Evolutionary conservation across 352 stramenopile genomes (phyloP), one percentile per base, ranked within the genome.

Genomic region (Albugo candida): DNA sequence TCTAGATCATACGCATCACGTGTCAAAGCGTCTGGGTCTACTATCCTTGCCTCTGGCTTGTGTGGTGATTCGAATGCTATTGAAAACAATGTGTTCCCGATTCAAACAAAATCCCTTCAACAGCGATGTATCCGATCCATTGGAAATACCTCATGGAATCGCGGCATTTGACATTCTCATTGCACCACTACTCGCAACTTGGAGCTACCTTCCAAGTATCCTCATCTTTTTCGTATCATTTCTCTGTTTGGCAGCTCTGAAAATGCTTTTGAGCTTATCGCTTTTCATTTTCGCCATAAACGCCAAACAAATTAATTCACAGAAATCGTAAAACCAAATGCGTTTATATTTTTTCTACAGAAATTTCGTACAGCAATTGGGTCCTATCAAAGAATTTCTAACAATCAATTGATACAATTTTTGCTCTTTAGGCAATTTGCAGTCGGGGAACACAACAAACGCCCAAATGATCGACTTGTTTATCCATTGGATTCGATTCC

Each of bases 21-120:
- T 96, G 16, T 92, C 93, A 17, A 83, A 93, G 45, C 79, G 92
- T 6, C 63, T 97, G 36, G 91, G 91, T 3, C 71, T 98, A 31
- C 83, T 95, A 35, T 91, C 93, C 50, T 70, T 98, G 6, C 93
- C 93, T 11, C 58, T 98, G 11, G 87, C 93, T 21, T 97, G 86
- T 63, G 89, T 98, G 24, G 85, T 89, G n/a, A 21, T 85, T 48
- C 72, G 74, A 31, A 84, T 85, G 67, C 56, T 86, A 2, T 64
- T 64, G 38, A 85, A 89, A 41, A 64, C 70, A 5, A 53, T 89
- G 34, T 36, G 46, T 0, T 67, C 81, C 36, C 57, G 53, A 1
- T 66, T 70, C 0, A 58, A 81, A 36, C n/a, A n/a, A n/a, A n/a
- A n/a, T n/a, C 45, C 57, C 10, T 49, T 80, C 0, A 47, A 41